These are phyloP conservation scores for Lenwebbia sp. DNA, from an alignment of 345 rosid species.

Conservation along the genomic window DNA sequence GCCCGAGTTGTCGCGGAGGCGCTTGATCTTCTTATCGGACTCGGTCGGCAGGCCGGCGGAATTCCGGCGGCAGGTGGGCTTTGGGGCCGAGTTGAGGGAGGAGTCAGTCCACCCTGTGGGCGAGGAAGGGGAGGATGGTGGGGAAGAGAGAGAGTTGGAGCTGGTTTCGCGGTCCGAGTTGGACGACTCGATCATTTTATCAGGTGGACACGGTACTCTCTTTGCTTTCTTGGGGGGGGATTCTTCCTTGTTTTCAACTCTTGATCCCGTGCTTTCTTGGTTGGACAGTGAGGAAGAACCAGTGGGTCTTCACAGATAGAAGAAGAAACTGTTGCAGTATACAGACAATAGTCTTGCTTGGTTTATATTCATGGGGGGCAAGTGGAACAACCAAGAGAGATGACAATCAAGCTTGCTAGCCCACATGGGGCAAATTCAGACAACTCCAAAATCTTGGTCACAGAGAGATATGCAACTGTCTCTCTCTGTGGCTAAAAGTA, in stretches of 20 bases:
- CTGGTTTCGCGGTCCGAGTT: background rate
- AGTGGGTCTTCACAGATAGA: background rate
- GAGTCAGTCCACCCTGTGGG: background rate
- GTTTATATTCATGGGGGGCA: background rate
- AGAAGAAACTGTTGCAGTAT: background rate
- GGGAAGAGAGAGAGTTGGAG: constrained; percentile 1
- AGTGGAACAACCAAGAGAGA: background rate
- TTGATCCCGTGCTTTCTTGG: background rate
- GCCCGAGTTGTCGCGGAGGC: background rate
- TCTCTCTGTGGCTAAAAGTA: background rate
- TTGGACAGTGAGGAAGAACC: background rate
- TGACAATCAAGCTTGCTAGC: background rate
- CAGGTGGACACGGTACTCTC: background rate
- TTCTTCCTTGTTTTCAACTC: background rate
- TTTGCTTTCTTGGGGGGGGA: background rate
- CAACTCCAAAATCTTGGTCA: background rate
- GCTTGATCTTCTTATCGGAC: background rate
- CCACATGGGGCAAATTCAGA: background rate
- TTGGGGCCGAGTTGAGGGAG: background rate
- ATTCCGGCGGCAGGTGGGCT: background rate
- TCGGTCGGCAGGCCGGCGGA: background rate
- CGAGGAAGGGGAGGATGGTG: background rate
- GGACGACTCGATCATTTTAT: background rate
- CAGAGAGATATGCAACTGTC: background rate
- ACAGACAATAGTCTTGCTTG: background rate